These are phyloP conservation scores for Entelexis sorbosivorans DNA, from an alignment of 1,139 yeast species.

Conservation along the genomic window DNA sequence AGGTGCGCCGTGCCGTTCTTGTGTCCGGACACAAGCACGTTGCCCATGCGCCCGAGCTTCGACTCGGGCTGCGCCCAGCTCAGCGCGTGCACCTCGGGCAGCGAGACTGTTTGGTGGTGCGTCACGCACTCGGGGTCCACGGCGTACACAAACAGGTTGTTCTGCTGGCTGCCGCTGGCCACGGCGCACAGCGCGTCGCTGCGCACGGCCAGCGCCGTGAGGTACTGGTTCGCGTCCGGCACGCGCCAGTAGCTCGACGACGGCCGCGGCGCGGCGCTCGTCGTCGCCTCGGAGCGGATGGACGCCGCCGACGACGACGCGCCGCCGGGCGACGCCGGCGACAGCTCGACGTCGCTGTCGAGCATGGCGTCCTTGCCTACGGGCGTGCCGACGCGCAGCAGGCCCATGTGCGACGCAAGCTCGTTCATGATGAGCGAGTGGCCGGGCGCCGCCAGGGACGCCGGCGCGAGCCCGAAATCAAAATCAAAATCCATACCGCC, in stretches of 20 bases:
- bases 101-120: conserved; percentile 62
- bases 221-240: conserved; percentile 47
- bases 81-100: conserved; percentile 56
- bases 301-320: conserved; percentile 16
- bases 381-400: neutral
- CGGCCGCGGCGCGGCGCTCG: conserved; percentile 4
- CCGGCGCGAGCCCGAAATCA: conserved; percentile 10
- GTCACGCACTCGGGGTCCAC: conserved; percentile 37
- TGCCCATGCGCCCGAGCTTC: conserved; percentile 30
- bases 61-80: conserved; percentile 46
- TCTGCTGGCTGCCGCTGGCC: conserved; percentile 45
- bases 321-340: conserved; percentile 7
- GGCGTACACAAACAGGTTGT: conserved; percentile 57
- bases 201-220: conserved; percentile 48
- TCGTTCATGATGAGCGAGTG: neutral
- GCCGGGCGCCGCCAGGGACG: neutral
- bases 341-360: neutral
- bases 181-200: conserved; percentile 46
- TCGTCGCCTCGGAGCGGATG: conserved; percentile 8
- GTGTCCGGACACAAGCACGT: conserved; percentile 55
- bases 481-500: conserved; percentile 7
- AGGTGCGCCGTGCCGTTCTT: conserved; percentile 58
- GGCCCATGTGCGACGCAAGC: conserved; percentile 1
- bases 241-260: conserved; percentile 49
- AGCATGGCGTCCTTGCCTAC: neutral